Evolutionary conservation across 805 yeast genomes (phyloP).

Genomic region (Wickerhamiella spandovensis): DNA sequence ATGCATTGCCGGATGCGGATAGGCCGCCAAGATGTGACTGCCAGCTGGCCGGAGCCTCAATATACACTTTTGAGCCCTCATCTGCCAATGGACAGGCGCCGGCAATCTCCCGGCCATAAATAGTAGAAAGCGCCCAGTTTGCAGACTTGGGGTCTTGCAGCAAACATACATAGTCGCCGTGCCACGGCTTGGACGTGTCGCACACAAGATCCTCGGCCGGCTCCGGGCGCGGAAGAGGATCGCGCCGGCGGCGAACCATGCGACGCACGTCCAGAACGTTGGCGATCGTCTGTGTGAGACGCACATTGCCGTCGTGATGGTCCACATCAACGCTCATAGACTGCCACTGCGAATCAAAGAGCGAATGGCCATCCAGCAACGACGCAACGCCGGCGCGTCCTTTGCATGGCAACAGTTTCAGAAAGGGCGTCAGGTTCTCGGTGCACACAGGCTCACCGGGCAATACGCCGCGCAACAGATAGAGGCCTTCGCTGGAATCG

Average conservation of each 20-base stretch:
- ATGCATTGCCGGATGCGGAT: background rate
- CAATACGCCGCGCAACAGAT: conserved; percentile 58
- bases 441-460: conserved; percentile 96
- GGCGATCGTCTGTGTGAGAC: conserved; percentile 39
- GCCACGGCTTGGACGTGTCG: conserved; percentile 43
- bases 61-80: conserved; percentile 11
- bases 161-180: conserved; percentile 59
- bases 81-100: conserved; percentile 53
- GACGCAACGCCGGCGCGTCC: conserved; percentile 83
- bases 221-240: conserved; percentile 71
- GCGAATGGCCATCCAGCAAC: conserved; percentile 73
- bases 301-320: conserved; percentile 37
- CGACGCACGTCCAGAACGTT: conserved; percentile 60
- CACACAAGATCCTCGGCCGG: conserved; percentile 62
- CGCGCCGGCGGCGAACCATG: conserved; percentile 44
- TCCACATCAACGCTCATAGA: conserved; percentile 75
- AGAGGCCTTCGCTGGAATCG: conserved; percentile 16
- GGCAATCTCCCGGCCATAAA: conserved; percentile 56
- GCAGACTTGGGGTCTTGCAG: conserved; percentile 30
- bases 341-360: conserved; percentile 86
- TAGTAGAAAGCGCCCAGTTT: conserved; percentile 41
- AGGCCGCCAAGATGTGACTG: background rate
- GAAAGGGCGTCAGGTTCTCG: conserved; percentile 86
- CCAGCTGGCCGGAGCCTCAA: conserved; percentile 11
- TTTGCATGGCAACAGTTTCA: conserved; percentile 80